phyloP scores from a whole-genome alignment of 2,329 filamentous ascomycete species.

The Fusarium camptoceras region DNA sequence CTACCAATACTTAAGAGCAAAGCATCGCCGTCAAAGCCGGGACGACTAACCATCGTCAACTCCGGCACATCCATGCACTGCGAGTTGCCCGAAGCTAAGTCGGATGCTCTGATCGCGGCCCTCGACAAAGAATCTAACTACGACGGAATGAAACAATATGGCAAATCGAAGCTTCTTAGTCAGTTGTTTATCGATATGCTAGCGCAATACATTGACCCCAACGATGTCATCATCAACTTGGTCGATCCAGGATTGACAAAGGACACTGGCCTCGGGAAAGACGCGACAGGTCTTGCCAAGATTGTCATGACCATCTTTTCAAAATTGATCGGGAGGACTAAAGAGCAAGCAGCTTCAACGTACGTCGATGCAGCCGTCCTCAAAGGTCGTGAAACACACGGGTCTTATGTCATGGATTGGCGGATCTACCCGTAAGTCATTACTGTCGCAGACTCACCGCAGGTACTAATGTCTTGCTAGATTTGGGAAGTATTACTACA shows the following conservation, averaged over 20 bases:
- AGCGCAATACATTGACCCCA: neutral
- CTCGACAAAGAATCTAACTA: neutral
- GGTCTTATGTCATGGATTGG: slow-evolving; percentile 14
- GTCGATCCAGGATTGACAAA: slow-evolving; percentile 9
- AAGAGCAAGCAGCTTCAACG: neutral
- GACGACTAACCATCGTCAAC: neutral
- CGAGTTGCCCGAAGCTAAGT: neutral
- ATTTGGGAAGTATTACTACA: neutral
- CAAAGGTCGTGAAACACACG: neutral
- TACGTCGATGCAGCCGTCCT: slow-evolving; percentile 2
- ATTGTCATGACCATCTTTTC: neutral
- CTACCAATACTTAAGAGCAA: neutral
- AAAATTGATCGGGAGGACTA: neutral
- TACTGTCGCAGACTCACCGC: fast-evolving
- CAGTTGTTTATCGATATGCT: slow-evolving; percentile 1
- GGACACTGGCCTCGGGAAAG: slow-evolving; percentile 4
- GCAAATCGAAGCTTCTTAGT: neutral
- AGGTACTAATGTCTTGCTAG: fast-evolving
- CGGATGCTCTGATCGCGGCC: neutral
- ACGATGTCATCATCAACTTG: slow-evolving; percentile 3
- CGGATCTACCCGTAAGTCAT: neutral
- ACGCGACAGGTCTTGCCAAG: neutral
- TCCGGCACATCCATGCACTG: neutral
- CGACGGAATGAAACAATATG: neutral
- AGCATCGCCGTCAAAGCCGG: neutral